A percentile compares a stretch with the other conserved stretches of the same genome.
phyloP scores from a whole-genome alignment of 2,329 filamentous ascomycete genomes.

The Talaromyces sp. region DNA sequence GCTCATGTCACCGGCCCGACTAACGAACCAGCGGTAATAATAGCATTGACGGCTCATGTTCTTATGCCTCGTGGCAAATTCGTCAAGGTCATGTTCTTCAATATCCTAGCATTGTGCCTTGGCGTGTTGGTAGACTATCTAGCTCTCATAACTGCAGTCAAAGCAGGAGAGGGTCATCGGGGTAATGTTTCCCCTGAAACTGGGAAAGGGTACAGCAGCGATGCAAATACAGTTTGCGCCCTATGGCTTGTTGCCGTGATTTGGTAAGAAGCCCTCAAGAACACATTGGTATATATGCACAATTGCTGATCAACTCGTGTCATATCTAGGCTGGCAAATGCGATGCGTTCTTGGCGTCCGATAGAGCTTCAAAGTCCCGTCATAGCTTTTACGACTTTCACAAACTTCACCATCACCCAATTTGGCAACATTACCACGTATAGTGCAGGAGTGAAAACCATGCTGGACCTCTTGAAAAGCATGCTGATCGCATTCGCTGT shows the following conservation, averaged over 20 bases:
- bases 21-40: slow-evolving; percentile 60
- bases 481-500: slow-evolving; percentile 63
- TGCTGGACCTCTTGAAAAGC: slow-evolving; percentile 51
- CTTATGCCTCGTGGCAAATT: slow-evolving; percentile 55
- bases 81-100: background rate
- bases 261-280: background rate
- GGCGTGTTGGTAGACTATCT: background rate
- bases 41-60: slow-evolving; percentile 58
- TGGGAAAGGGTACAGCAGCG: background rate
- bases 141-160: background rate
- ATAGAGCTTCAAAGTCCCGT: slow-evolving; percentile 40
- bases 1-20: slow-evolving; percentile 35
- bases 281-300: background rate
- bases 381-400: slow-evolving; percentile 65
- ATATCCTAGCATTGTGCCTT: background rate
- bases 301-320: background rate
- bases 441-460: slow-evolving; percentile 48
- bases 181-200: background rate
- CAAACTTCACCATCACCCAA: slow-evolving; percentile 59
- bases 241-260: background rate
- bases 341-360: background rate
- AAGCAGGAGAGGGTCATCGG: background rate
- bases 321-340: background rate
- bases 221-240: background rate
- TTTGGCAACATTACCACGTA: slow-evolving; percentile 56